Conservation (phyloP, 331 rosid species). For the Dryas integrifolia region DNA sequence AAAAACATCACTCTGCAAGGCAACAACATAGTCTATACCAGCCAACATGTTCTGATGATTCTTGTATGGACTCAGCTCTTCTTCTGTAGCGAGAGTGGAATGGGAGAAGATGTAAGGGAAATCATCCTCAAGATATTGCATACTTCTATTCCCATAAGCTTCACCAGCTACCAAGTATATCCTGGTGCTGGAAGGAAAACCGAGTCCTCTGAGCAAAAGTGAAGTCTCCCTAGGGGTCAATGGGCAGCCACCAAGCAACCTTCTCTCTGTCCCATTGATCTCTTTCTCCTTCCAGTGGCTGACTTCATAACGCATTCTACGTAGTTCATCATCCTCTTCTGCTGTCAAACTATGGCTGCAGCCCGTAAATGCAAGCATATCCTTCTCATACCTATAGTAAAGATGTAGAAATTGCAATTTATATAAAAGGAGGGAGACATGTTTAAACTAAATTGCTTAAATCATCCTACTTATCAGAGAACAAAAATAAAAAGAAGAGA, state of each 20-base stretch:
- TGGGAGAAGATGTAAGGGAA: conserved; percentile 87
- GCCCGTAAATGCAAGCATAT: conserved; percentile 98
- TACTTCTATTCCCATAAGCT: conserved; percentile 84
- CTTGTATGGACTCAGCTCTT: conserved; percentile 70
- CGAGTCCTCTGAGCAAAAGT: conserved; percentile 78
- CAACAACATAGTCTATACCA: conserved; percentile 91
- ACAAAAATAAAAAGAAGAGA: not conserved
- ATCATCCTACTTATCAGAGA: not conserved
- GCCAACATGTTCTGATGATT: conserved; percentile 98
- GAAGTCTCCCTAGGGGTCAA: conserved; percentile 93
- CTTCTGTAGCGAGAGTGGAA: conserved; percentile 64
- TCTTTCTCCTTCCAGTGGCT: conserved; percentile 99
- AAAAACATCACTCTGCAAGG: conserved; percentile 86
- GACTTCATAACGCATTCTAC: conserved; percentile 85
- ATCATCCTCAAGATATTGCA: conserved; percentile 78
- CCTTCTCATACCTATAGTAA: conserved; percentile 80
- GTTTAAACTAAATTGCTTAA: not conserved
- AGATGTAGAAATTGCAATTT: conserved; percentile 9
- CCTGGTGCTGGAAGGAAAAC: conserved; percentile 68
- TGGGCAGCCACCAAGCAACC: conserved; percentile 97
- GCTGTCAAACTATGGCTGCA: conserved; percentile 87
- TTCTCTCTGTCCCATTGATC: conserved; percentile 85
- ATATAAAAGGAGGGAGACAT: not conserved
- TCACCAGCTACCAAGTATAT: conserved; percentile 93
- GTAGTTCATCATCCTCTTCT: conserved; percentile 76